These are phyloP conservation scores for Moesziomyces parantarcticus DNA, from an alignment of 1,284 basidiomycete genomes.

Conservation along the genomic window DNA sequence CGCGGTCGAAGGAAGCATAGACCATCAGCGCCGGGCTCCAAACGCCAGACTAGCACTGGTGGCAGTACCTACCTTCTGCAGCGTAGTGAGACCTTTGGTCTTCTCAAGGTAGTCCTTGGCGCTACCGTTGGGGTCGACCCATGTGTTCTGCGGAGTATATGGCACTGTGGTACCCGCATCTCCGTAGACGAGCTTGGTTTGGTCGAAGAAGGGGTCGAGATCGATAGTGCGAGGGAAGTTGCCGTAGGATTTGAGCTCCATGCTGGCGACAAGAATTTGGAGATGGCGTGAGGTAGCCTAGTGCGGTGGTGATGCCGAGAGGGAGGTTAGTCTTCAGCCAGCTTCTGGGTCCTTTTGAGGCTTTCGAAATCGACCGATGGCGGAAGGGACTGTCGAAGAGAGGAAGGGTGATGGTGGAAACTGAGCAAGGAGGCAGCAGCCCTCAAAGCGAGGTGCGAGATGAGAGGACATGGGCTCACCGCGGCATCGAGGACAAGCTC, in stretches of 20 bases:
- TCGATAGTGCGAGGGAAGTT: slow-evolving; percentile 33
- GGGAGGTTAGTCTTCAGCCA: no score
- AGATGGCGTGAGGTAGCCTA: no score
- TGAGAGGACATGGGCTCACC: no score
- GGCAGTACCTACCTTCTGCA: slow-evolving; percentile 66
- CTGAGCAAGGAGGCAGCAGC: no score
- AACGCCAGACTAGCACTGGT: not conserved
- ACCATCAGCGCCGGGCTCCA: not conserved
- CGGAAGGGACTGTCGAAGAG: no score
- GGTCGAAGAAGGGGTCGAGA: slow-evolving; percentile 50
- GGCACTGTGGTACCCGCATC: slow-evolving; percentile 38
- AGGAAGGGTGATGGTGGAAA: no score
- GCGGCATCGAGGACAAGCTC: no score
- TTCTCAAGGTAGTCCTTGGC: slow-evolving; percentile 43
- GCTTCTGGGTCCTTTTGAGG: no score
- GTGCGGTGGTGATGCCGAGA: no score
- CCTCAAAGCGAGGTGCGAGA: no score
- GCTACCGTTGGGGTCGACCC: slow-evolving; percentile 44
- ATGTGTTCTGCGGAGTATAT: slow-evolving; percentile 54
- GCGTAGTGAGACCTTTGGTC: slow-evolving; percentile 49
- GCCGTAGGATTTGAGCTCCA: slow-evolving; percentile 16
- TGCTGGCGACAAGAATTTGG: slow-evolving; percentile 1
- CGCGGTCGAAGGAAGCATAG: not conserved
- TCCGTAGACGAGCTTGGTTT: slow-evolving; percentile 35
- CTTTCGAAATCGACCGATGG: no score